These are phyloP conservation scores for Pontederia crassipes DNA, from an alignment of 176 grass and related monocot species.

Conservation along the genomic window DNA sequence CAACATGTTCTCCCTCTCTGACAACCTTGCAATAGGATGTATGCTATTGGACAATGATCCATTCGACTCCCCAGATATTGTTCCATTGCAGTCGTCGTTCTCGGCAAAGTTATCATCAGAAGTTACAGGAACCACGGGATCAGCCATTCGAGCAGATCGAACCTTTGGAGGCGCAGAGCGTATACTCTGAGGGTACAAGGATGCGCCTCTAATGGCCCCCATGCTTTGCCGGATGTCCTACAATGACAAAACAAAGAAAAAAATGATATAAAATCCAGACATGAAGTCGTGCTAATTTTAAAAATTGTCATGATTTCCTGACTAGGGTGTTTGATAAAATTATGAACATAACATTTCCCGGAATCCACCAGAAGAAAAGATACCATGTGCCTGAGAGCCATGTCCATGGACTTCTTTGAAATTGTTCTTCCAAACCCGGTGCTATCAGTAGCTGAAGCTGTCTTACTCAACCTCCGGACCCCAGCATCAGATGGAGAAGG, in stretches of 20 bases:
- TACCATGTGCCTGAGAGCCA: conserved; percentile 99
- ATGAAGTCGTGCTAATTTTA: too few relatives aligned
- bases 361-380: conserved; percentile 1
- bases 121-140: conserved; percentile 33
- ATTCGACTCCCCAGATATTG: conserved; percentile 24
- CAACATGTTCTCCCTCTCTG: conserved; percentile 44
- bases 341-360: not conserved
- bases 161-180: conserved; percentile 46
- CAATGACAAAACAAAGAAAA: not conserved
- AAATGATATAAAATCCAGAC: not conserved
- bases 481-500: conserved; percentile 36
- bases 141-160: conserved; percentile 34
- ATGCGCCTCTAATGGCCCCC: conserved; percentile 63
- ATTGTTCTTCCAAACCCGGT: conserved; percentile 90
- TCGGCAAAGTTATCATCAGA: conserved; percentile 35
- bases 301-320: too few relatives aligned
- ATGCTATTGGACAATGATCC: conserved; percentile 30
- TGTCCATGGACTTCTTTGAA: conserved; percentile 93
- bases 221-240: conserved; percentile 93
- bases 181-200: conserved; percentile 88
- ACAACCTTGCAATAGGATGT: conserved; percentile 37
- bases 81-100: conserved; percentile 35
- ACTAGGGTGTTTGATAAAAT: not conserved
- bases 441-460: conserved; percentile 35
- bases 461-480: conserved; percentile 17